Evolutionary conservation across 225 moss, liverwort and hornwort genomes (phyloP).

Genomic region (Climacium dendroides): DNA sequence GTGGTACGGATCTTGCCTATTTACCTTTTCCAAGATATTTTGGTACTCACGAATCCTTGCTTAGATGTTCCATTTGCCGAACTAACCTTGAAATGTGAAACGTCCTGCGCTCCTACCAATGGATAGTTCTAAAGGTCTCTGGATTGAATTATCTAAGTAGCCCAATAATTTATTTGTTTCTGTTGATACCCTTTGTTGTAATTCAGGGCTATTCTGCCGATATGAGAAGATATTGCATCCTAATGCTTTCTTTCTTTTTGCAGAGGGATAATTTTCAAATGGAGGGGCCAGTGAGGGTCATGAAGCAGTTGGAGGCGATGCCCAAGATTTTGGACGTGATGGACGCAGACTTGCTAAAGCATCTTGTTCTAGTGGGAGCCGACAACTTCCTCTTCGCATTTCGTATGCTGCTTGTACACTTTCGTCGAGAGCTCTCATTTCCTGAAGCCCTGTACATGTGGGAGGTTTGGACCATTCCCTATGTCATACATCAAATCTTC

Average conservation of each 20-base stretch:
- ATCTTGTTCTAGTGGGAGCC: slow-evolving; percentile 61
- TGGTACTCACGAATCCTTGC: background rate
- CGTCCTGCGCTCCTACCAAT: background rate
- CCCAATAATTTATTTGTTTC: background rate
- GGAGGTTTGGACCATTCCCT: slow-evolving; percentile 34
- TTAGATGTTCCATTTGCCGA: background rate
- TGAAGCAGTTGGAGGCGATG: slow-evolving; percentile 86
- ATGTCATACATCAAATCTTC: background rate
- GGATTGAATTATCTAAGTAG: background rate
- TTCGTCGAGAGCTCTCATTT: slow-evolving; percentile 82
- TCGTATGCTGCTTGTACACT: slow-evolving; percentile 85
- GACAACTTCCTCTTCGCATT: slow-evolving; percentile 91
- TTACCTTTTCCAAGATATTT: background rate
- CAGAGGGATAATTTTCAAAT: slow-evolving; percentile 90
- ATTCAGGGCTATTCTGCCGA: background rate
- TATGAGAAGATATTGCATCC: background rate
- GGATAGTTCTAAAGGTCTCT: background rate
- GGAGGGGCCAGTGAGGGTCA: slow-evolving; percentile 78
- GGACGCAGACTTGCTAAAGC: slow-evolving; percentile 67
- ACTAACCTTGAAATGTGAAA: background rate
- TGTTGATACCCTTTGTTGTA: background rate
- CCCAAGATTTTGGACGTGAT: slow-evolving; percentile 71
- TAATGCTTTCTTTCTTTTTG: background rate
- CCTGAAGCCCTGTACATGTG: slow-evolving; percentile 74
- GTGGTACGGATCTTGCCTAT: slow-evolving; percentile 29